Base-by-base conservation (phyloP, 2,329 filamentous ascomycete species). In the Fusarium sp. region DNA sequence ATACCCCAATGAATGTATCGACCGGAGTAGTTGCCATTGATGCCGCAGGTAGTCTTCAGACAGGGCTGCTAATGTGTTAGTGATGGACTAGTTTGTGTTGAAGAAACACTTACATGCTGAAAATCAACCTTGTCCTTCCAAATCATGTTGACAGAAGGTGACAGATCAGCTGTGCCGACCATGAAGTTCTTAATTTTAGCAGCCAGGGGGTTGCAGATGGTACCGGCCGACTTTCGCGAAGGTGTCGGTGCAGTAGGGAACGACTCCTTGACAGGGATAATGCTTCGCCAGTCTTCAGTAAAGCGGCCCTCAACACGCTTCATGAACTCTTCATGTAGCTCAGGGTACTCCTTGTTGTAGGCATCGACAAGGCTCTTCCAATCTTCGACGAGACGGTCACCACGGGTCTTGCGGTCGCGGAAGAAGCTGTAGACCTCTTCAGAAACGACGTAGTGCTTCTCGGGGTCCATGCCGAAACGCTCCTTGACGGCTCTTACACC, bases 1-100 rank as follows among this genome's bases (percentile, higher is more conserved):
- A 90, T 85, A 41, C 88, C 88, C 76, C 84, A 90, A 76, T 88
- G 88, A 69, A 90, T 85, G 70, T 88, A 89, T 3, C 88, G 83
- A 5, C 88, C 87, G 2, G 81, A 73, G 68, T 85, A 86, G 77
- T 86, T 80, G 44, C 89, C 89, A 67, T 86, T 87, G 72, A 87
- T 84, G 10, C 86, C 86, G 65, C 84, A 86, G 5, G 77, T 69
- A 1, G 82, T 83, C 54, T 71, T 77, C 18, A 82, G 73, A 32
- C 78, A 78, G 14, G 81, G 82, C 76, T 83, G 38, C 41, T 8
- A 2, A 11, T 61, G 30, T 52, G 48, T 70, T 48, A 72, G 50
- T 20, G 32, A 32, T 14, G 17, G 10, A 5, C 4, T 6, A 11
- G 5, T 41, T 17, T 17, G 9, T 20, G 13, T n/a, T 11, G 5